Conservation (phyloP, 176 grass and related monocot genomes). For the Triticum aestivum region DNA sequence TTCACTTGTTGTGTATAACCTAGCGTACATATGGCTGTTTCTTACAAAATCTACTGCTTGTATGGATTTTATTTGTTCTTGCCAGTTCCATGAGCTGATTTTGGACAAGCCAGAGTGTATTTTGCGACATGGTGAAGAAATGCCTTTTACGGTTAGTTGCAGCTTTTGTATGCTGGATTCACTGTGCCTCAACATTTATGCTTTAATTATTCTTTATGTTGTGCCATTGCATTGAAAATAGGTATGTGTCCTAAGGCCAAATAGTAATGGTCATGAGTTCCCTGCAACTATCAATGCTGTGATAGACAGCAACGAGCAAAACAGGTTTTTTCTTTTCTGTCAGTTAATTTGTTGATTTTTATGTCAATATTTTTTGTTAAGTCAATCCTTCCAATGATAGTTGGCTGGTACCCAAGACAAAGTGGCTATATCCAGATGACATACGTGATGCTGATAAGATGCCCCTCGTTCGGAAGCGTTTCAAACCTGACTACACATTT, state of each 20-base stretch:
- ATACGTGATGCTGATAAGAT: background rate
- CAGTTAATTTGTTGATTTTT: too few relatives aligned
- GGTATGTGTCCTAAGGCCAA: conserved; percentile 16
- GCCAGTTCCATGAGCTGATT: conserved; percentile 29
- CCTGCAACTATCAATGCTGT: background rate
- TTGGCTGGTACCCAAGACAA: background rate
- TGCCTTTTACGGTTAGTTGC: conserved; percentile 9
- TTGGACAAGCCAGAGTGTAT: background rate
- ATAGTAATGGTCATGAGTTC: background rate
- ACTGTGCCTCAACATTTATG: background rate
- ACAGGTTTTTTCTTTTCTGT: background rate
- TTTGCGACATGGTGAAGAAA: background rate
- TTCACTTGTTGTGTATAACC: too few relatives aligned
- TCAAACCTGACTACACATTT: too few relatives aligned
- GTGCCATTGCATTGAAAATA: background rate
- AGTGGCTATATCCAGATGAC: background rate
- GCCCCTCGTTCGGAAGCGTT: too few relatives aligned
- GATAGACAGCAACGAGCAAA: too few relatives aligned
- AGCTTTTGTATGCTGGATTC: background rate
- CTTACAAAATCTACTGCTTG: too few relatives aligned
- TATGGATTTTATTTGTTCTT: background rate
- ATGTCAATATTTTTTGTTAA: background rate
- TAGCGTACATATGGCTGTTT: too few relatives aligned
- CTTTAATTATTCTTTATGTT: background rate
- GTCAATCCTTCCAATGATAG: background rate